phyloP scores from a whole-genome alignment of 371 early-diverging fungal species.

The Mucor mucedo region DNA sequence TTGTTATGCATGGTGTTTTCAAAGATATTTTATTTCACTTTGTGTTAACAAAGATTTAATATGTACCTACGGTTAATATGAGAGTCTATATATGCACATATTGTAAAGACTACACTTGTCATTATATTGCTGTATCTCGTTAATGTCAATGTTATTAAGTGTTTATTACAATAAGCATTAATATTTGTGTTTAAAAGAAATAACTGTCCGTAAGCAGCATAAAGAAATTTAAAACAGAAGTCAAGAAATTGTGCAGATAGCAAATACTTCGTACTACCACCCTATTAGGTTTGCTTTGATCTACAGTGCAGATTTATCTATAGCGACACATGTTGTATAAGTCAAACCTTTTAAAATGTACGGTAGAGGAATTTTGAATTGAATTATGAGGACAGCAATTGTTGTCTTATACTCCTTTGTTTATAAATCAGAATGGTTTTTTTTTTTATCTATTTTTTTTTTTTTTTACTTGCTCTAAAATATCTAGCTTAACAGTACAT shows the following conservation, averaged over 20 bases:
- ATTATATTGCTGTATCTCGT: not conserved
- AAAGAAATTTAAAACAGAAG: conserved; percentile 1
- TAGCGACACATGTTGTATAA: not conserved
- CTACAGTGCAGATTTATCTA: conserved; percentile 4
- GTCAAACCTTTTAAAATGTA: not conserved
- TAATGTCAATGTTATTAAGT: not conserved
- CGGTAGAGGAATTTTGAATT: not conserved
- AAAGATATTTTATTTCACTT: not conserved
- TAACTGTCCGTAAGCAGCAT: not conserved
- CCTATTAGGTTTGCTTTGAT: conserved; percentile 5
- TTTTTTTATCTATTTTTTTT: not conserved
- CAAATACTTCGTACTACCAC: not conserved
- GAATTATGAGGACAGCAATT: not conserved
- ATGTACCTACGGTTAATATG: too few species aligned
- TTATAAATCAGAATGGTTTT: not conserved
- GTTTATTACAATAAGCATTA: not conserved
- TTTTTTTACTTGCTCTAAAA: not conserved
- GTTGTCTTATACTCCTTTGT: not conserved
- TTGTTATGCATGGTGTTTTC: not conserved
- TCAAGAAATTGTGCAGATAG: not conserved
- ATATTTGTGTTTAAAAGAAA: not conserved
- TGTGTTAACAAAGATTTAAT: too few species aligned
- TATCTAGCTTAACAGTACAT: too few species aligned
- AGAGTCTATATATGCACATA: too few species aligned
- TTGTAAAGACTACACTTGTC: not conserved